Percentiles rank a stretch among this genome's conserved stretches.
Evolutionary conservation across 768 basidiomycete genomes (phyloP).

Genomic region (Tremella mesenterica): DNA sequence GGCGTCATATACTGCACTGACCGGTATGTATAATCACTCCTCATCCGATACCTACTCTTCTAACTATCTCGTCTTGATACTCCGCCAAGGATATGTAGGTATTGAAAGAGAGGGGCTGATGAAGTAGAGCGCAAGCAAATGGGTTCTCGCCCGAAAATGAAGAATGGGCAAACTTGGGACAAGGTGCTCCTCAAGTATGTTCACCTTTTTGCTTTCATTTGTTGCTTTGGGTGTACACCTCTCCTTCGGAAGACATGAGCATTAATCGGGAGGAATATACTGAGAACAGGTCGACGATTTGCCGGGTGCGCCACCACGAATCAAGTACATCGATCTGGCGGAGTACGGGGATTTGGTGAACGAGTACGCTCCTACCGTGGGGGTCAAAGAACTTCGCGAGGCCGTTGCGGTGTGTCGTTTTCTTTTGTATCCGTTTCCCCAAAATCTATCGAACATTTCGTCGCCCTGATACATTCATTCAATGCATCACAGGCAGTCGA

Average conservation of each 20-base stretch:
- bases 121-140: constrained; percentile 66
- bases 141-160: constrained; percentile 55
- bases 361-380: constrained; percentile 89
- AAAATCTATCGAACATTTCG: neutral
- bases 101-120: too few relatives aligned
- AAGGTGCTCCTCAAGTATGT: constrained; percentile 61
- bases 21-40: constrained; percentile 44
- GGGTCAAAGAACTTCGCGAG: constrained; percentile 72
- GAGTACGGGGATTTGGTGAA: constrained; percentile 48
- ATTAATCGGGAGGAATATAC: neutral
- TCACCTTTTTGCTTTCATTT: neutral
- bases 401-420: constrained; percentile 58
- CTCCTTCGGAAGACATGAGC: neutral
- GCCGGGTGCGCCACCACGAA: constrained; percentile 63
- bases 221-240: neutral
- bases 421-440: neutral
- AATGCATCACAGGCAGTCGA: too few relatives aligned
- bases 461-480: too few relatives aligned
- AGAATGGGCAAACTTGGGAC: constrained; percentile 52
- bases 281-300: constrained; percentile 57
- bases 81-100: too few relatives aligned
- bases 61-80: constrained; percentile 1
- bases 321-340: constrained; percentile 54
- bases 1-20: constrained; percentile 83
- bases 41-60: neutral